Conservation (phyloP, 371 early-diverging fungal species). For the Mortierella sp. region DNA sequence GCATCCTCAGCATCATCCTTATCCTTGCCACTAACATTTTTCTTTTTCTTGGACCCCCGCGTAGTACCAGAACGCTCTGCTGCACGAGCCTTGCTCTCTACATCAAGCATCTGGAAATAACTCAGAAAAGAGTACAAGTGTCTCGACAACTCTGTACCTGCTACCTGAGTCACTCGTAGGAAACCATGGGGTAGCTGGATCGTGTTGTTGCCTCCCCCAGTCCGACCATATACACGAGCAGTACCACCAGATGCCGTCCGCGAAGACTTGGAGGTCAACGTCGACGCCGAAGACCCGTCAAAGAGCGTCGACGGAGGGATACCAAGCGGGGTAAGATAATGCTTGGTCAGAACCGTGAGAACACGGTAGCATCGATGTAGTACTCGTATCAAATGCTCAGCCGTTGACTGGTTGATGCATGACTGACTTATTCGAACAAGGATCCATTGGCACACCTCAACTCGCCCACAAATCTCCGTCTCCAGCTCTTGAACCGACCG, state of each 20-base stretch:
- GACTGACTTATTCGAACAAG: conserved; percentile 43
- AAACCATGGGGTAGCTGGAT: conserved; percentile 46
- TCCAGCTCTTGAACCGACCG: conserved; percentile 30
- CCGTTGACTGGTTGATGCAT: conserved; percentile 28
- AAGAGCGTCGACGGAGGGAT: conserved; percentile 21
- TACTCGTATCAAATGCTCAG: conserved; percentile 41
- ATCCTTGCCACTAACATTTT: conserved; percentile 1
- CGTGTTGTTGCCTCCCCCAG: background rate
- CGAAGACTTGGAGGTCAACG: conserved; percentile 2
- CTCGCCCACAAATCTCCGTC: conserved; percentile 42
- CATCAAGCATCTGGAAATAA: conserved; percentile 45
- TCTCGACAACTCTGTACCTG: conserved; percentile 42
- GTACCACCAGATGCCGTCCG: background rate
- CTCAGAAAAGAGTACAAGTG: conserved; percentile 45
- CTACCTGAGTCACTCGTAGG: conserved; percentile 51
- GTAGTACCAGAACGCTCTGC: conserved; percentile 22
- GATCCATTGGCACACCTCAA: conserved; percentile 47
- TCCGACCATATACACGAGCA: background rate
- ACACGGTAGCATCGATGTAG: conserved; percentile 42
- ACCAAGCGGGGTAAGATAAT: conserved; percentile 28
- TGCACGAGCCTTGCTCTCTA: conserved; percentile 21
- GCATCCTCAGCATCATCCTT: background rate
- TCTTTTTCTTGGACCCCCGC: conserved; percentile 15
- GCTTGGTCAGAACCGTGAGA: conserved; percentile 41
- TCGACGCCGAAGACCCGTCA: background rate